Evolutionary conservation across 331 rosid species (phyloP), one percentile per base, ranked within the genome.

Genomic region (Stylosanthes scabra): DNA sequence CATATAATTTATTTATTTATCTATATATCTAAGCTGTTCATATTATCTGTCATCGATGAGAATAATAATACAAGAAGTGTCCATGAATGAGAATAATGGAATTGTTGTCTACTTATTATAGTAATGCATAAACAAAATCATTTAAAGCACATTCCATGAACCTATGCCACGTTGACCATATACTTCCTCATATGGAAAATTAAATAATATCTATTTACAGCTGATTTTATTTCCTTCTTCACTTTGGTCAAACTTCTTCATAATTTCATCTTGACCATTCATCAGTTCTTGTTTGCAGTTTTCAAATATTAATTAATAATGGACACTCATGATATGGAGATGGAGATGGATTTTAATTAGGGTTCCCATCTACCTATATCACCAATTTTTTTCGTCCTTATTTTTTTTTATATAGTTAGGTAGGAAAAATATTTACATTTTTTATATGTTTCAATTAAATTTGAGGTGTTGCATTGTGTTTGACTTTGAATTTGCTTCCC

Each of bases 81-180:
- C 8, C 40, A 28, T 60, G 31, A 55, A 28, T 60, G 31, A 40
- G 52, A 67, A 52, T 50, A 67, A 52, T 50, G 49, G 20, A 11
- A 77, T 52, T 74, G 16, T 59, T 65, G 27, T 63, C 74, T 46
- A 84, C 13, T 15, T 75, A 63, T 15, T 75, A 63, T 63, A 60
- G 79, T 44, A 66, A 14, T 34, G 75, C 58, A n/a, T 57, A 42
- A 58, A 28, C 61, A 46, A 20, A 63, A 63, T 73, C 70, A 72
- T 69, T 80, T 34, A 74, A 62, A 55, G 73, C 68, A 60, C 56
- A 51, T 68, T 75, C 49, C 66, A 57, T 57, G 71, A 66, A 41
- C 74, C 39, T 41, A 13, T 66, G 81, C 67, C 75, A 74, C 61
- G 74, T 70, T 68, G 57, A 65, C 70, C 37, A 44, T 7, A 57